A percentile compares a stretch with the other conserved stretches of the same genome.
These are phyloP conservation scores for Stephania japonica DNA, from an alignment of 164 flowering plant species.

Conservation along the genomic window DNA sequence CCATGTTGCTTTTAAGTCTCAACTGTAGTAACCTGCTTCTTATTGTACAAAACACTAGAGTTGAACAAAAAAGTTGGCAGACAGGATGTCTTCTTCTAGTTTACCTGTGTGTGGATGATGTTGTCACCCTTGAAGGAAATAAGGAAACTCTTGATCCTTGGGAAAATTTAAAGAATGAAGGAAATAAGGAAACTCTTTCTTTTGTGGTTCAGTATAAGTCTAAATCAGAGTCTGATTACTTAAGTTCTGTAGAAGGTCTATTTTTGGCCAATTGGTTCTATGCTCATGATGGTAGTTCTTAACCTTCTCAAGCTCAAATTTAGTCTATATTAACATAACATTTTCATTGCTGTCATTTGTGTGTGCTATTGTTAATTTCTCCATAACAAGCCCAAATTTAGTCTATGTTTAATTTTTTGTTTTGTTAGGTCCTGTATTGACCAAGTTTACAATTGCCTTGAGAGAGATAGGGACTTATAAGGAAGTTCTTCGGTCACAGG, in stretches of 20 bases:
- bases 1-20: no score
- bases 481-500: conserved; percentile 97
- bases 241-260: no score
- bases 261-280: background rate
- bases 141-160: no score
- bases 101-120: background rate
- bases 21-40: no score
- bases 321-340: background rate
- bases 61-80: background rate
- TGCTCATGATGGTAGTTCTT: background rate
- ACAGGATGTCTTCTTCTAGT: background rate
- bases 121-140: background rate
- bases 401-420: background rate
- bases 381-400: background rate
- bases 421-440: conserved; percentile 80
- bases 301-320: background rate
- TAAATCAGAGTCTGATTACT: no score
- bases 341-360: background rate
- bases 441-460: conserved; percentile 90
- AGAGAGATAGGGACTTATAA: conserved; percentile 97
- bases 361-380: no score
- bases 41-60: no score
- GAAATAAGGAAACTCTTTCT: background rate
- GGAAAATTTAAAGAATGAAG: no score
- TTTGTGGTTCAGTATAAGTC: no score